Conservation (phyloP, 1,284 basidiomycete genomes). For the Trametes polyzona region DNA sequence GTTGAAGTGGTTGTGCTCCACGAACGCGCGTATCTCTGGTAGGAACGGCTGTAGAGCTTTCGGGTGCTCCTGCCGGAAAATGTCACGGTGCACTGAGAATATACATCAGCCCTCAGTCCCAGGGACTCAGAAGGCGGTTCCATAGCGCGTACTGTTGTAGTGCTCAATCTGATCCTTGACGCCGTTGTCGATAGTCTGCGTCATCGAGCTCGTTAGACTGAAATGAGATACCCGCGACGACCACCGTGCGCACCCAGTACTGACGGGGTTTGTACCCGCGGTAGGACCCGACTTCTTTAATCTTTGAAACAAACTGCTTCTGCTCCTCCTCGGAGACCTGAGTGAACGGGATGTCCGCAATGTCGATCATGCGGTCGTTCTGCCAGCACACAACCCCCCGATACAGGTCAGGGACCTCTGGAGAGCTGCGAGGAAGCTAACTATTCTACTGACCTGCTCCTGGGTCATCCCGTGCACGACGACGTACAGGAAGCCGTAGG, state of each 20-base stretch:
- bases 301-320: constrained; percentile 48
- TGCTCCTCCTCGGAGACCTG: constrained; percentile 61
- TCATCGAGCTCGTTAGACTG: too few species aligned
- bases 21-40: constrained; percentile 43
- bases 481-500: too few species aligned
- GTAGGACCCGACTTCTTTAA: constrained; percentile 54
- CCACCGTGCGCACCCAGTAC: constrained; percentile 49
- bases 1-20: constrained; percentile 33
- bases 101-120: constrained; percentile 34
- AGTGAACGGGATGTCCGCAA: constrained; percentile 63
- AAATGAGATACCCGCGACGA: neutral
- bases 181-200: constrained; percentile 50
- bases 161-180: constrained; percentile 61
- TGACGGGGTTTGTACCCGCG: constrained; percentile 62
- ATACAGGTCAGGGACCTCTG: too few species aligned
- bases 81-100: constrained; percentile 34
- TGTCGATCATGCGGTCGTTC: constrained; percentile 57
- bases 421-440: too few species aligned
- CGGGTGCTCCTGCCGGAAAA: constrained; percentile 32
- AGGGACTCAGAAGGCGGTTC: neutral
- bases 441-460: too few species aligned
- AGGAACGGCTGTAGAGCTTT: constrained; percentile 39
- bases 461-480: too few species aligned
- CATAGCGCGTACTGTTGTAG: constrained; percentile 53
- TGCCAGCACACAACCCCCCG: too few species aligned